Evolutionary conservation across 2,329 filamentous ascomycete genomes (phyloP).

Genomic region (Fusarium sp.): DNA sequence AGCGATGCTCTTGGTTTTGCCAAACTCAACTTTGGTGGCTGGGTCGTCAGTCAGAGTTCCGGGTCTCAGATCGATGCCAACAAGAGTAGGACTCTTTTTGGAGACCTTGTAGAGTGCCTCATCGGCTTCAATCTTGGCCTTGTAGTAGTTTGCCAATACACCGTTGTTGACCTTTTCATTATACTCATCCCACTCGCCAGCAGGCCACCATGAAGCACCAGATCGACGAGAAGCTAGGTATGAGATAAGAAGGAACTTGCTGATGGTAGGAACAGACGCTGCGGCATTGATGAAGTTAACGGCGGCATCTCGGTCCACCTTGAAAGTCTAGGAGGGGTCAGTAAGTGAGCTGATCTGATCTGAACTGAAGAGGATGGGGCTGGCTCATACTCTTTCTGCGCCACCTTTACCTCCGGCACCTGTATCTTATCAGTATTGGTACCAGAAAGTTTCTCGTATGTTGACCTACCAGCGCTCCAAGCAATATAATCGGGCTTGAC

Average conservation of each 20-base stretch:
- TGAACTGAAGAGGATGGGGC: neutral
- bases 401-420: slow-evolving; percentile 69
- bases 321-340: slow-evolving; percentile 56
- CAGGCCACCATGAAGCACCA: slow-evolving; percentile 65
- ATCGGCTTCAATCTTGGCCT: slow-evolving; percentile 69
- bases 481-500: slow-evolving; percentile 72
- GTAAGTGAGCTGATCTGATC: neutral
- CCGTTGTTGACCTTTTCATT: slow-evolving; percentile 52
- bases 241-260: slow-evolving; percentile 71
- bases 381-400: slow-evolving; percentile 53
- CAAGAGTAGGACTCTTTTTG: slow-evolving; percentile 53
- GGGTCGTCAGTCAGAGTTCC: slow-evolving; percentile 59
- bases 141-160: slow-evolving; percentile 62
- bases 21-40: slow-evolving; percentile 58
- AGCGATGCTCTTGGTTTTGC: slow-evolving; percentile 51
- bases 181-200: slow-evolving; percentile 58
- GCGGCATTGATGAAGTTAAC: slow-evolving; percentile 69
- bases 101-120: slow-evolving; percentile 62
- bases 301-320: slow-evolving; percentile 71
- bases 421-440: slow-evolving; percentile 37
- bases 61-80: slow-evolving; percentile 64
- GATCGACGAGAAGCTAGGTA: slow-evolving; percentile 64
- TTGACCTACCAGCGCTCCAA: slow-evolving; percentile 70
- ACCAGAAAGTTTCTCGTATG: neutral
- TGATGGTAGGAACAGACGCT: slow-evolving; percentile 61